These are phyloP conservation scores for Amanita pseudoporphyria DNA, from an alignment of 768 basidiomycete species.

Conservation along the genomic window DNA sequence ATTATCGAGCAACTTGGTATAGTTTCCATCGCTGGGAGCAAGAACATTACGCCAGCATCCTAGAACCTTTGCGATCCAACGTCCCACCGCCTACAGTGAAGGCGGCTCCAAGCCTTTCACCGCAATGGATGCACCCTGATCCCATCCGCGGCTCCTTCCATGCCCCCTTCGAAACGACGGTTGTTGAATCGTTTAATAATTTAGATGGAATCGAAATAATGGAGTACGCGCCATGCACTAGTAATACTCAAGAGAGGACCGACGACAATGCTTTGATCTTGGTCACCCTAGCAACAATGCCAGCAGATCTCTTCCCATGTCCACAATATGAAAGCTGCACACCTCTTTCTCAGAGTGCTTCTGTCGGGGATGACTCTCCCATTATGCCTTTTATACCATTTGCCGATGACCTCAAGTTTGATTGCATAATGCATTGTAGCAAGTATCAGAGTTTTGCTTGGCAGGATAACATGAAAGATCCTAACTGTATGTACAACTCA, in stretches of 20 bases:
- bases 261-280: neutral
- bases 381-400: conserved; percentile 53
- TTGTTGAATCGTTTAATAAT: neutral
- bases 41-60: conserved; percentile 10
- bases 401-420: conserved; percentile 49
- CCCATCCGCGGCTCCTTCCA: neutral
- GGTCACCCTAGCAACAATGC: neutral
- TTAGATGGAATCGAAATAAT: neutral
- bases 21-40: conserved; percentile 18
- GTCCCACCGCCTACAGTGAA: no score
- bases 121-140: conserved; percentile 1
- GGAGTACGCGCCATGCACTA: neutral
- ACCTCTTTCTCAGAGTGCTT: conserved; percentile 35
- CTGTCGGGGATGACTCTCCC: conserved; percentile 48
- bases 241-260: neutral
- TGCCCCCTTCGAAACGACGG: neutral
- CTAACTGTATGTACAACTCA: conserved; percentile 24
- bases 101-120: neutral
- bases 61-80: conserved; percentile 9
- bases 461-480: conserved; percentile 27
- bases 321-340: conserved; percentile 50
- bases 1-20: conserved; percentile 12
- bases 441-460: conserved; percentile 42
- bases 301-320: neutral
- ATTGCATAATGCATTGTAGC: conserved; percentile 25